Percentiles rank a stretch among this genome's conserved stretches.
phyloP scores from a whole-genome alignment of 768 basidiomycete species.

The Antrodiella citrinella region DNA sequence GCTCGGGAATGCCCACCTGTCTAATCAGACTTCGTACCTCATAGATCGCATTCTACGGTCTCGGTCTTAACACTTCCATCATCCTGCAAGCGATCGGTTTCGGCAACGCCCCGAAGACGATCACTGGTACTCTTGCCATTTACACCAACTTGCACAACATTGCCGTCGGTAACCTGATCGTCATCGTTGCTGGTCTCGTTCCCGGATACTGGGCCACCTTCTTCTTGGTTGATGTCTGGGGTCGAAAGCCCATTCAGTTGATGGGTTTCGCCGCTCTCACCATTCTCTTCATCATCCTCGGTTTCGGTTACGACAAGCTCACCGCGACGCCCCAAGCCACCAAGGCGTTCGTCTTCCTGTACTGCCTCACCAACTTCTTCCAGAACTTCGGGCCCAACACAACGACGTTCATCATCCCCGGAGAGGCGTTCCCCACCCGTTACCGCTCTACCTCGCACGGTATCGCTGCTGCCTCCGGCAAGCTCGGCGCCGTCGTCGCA shows the following conservation, averaged over 20 bases:
- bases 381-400: slow-evolving; percentile 39
- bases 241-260: slow-evolving; percentile 33
- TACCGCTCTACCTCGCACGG: slow-evolving; percentile 38
- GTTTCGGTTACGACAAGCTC: slow-evolving; percentile 22
- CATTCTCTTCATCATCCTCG: slow-evolving; percentile 26
- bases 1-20: background rate
- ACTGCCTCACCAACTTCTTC: slow-evolving; percentile 34
- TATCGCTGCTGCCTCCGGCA: slow-evolving; percentile 36
- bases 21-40: background rate
- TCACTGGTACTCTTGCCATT: slow-evolving; percentile 7
- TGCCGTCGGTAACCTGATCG: slow-evolving; percentile 27
- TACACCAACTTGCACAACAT: slow-evolving; percentile 24
- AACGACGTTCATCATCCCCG: slow-evolving; percentile 36
- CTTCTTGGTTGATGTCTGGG: slow-evolving; percentile 29
- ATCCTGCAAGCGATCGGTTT: slow-evolving; percentile 29
- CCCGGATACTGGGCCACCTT: slow-evolving; percentile 33
- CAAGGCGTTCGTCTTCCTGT: slow-evolving; percentile 29
- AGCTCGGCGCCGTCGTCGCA: slow-evolving; percentile 35
- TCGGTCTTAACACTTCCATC: slow-evolving; percentile 38
- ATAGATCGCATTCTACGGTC: slow-evolving; percentile 39
- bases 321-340: slow-evolving; percentile 16
- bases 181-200: slow-evolving; percentile 30
- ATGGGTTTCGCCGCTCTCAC: slow-evolving; percentile 30
- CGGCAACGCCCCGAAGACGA: slow-evolving; percentile 8
- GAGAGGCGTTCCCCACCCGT: slow-evolving; percentile 38